A percentile compares a stretch with the other conserved stretches of the same genome.
Conservation (phyloP, 345 rosid genomes). For the Combretum micranthum region DNA sequence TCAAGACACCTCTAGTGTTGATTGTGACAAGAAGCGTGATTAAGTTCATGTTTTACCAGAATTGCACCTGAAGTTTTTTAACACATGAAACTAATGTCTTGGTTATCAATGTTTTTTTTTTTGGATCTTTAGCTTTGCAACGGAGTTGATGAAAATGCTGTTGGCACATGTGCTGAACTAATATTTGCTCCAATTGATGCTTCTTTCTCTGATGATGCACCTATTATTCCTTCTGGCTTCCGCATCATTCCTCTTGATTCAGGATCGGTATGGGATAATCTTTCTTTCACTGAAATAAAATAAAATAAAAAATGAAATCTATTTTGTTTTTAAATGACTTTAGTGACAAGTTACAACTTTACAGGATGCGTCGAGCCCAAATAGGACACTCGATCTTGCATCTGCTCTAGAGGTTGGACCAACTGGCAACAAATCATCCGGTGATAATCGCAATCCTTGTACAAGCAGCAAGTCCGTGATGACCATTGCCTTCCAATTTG, state of each 20-base stretch:
- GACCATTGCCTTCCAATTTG: slow-evolving; percentile 94
- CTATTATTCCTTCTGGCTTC: slow-evolving; percentile 90
- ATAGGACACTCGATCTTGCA: slow-evolving; percentile 91
- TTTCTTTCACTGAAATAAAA: not conserved
- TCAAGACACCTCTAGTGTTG: too few species aligned
- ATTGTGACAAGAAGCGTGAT: too few species aligned
- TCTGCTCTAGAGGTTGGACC: slow-evolving; percentile 82
- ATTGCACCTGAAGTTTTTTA: too few species aligned
- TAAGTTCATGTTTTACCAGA: too few species aligned
- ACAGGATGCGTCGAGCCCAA: slow-evolving; percentile 83
- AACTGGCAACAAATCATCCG: slow-evolving; percentile 44
- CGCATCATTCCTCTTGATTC: slow-evolving; percentile 93
- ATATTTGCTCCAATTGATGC: slow-evolving; percentile 97
- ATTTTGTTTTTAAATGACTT: too few species aligned
- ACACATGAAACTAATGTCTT: too few species aligned
- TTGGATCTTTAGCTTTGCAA: slow-evolving; percentile 60
- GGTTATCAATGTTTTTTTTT: not conserved
- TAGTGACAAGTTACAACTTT: not conserved
- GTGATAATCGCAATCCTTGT: slow-evolving; percentile 45
- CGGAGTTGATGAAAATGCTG: slow-evolving; percentile 87
- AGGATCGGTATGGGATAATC: slow-evolving; percentile 37
- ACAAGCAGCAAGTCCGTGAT: slow-evolving; percentile 76
- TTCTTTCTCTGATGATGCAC: slow-evolving; percentile 93
- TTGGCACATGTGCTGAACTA: slow-evolving; percentile 78
- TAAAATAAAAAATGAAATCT: too few species aligned